Percentiles rank a stretch among this genome's conserved stretches.
Conservation (phyloP, 1,139 yeast genomes). For the Nakaseomyces kungkrabaensis region DNA sequence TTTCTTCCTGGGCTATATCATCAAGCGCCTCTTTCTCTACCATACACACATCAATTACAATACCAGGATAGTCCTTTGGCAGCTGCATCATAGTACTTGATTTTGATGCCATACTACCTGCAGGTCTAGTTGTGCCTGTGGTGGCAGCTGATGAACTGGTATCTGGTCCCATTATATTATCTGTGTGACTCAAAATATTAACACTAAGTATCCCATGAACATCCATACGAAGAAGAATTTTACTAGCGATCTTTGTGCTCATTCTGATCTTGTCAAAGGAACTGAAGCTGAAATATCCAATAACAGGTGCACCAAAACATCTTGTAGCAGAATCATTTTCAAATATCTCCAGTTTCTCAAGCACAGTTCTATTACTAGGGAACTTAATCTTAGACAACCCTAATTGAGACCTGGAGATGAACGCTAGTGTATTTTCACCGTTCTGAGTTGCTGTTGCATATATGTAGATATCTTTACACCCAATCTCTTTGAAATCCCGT, state of each 20-base stretch:
- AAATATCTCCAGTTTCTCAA: slow-evolving; percentile 41
- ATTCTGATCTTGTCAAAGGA: slow-evolving; percentile 44
- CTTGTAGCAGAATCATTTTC: slow-evolving; percentile 20
- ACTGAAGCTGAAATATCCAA: slow-evolving; percentile 41
- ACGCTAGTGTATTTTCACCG: slow-evolving; percentile 29
- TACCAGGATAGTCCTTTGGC: slow-evolving; percentile 42
- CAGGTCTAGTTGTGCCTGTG: slow-evolving; percentile 9
- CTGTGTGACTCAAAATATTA: slow-evolving; percentile 29
- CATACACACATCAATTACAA: slow-evolving; percentile 52
- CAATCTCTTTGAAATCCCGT: slow-evolving; percentile 57
- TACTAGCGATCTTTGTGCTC: slow-evolving; percentile 47
- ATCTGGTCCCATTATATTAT: slow-evolving; percentile 20
- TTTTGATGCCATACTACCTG: slow-evolving; percentile 9
- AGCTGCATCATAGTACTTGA: slow-evolving; percentile 16
- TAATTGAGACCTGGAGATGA: slow-evolving; percentile 53
- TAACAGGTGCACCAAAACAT: slow-evolving; percentile 26
- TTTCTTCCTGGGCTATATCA: slow-evolving; percentile 17
- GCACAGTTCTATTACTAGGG: slow-evolving; percentile 52
- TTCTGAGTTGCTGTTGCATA: slow-evolving; percentile 32
- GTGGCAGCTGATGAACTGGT: slow-evolving; percentile 15
- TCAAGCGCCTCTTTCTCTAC: slow-evolving; percentile 36
- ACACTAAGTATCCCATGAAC: slow-evolving; percentile 38
- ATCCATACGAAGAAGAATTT: slow-evolving; percentile 54
- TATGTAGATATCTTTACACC: slow-evolving; percentile 50
- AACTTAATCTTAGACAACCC: slow-evolving; percentile 61